A percentile compares a stretch with the other conserved stretches of the same genome.
Evolutionary conservation across 2,329 filamentous ascomycete species (phyloP).

Genomic region (Colletotrichum scovillei): DNA sequence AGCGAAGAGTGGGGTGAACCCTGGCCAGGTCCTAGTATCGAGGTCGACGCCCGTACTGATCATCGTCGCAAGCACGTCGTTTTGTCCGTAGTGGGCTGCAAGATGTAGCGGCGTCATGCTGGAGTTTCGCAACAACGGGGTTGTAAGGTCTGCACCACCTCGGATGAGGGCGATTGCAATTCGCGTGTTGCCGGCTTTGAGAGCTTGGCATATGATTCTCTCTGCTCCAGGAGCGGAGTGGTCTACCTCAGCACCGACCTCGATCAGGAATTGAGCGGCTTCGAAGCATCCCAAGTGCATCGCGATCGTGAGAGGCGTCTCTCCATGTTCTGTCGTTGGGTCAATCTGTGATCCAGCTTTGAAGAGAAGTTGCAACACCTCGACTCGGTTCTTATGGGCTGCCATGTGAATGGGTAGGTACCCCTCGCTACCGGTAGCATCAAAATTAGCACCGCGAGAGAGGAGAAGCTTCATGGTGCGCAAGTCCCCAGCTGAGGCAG

Average conservation of each 20-base stretch:
- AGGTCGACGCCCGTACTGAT: slow-evolving; percentile 38
- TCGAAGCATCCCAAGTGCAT: slow-evolving; percentile 38
- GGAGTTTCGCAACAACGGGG: slow-evolving; percentile 36
- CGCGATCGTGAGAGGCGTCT: slow-evolving; percentile 40
- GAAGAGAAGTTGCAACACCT: slow-evolving; percentile 38
- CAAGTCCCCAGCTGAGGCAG: slow-evolving; percentile 60
- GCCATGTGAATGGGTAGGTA: slow-evolving; percentile 41
- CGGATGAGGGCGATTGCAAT: slow-evolving; percentile 37
- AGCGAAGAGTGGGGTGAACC: slow-evolving; percentile 41
- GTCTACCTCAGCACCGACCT: slow-evolving; percentile 38
- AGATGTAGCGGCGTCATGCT: slow-evolving; percentile 44
- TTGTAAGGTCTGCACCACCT: slow-evolving; percentile 36
- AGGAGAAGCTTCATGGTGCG: slow-evolving; percentile 41
- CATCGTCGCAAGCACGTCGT: slow-evolving; percentile 40
- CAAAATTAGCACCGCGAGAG: slow-evolving; percentile 33
- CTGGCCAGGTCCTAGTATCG: slow-evolving; percentile 39
- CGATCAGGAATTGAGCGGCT: slow-evolving; percentile 37
- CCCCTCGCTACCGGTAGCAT: slow-evolving; percentile 32
- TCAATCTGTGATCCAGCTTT: slow-evolving; percentile 38
- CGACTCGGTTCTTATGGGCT: slow-evolving; percentile 37
- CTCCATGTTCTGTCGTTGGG: slow-evolving; percentile 38
- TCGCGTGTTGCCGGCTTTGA: slow-evolving; percentile 30
- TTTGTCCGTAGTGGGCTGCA: slow-evolving; percentile 42
- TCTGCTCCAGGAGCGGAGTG: slow-evolving; percentile 27
- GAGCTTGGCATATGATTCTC: slow-evolving; percentile 34